Conservation (phyloP, 495 filamentous ascomycete genomes). For the Aspergillus mulundensis region DNA sequence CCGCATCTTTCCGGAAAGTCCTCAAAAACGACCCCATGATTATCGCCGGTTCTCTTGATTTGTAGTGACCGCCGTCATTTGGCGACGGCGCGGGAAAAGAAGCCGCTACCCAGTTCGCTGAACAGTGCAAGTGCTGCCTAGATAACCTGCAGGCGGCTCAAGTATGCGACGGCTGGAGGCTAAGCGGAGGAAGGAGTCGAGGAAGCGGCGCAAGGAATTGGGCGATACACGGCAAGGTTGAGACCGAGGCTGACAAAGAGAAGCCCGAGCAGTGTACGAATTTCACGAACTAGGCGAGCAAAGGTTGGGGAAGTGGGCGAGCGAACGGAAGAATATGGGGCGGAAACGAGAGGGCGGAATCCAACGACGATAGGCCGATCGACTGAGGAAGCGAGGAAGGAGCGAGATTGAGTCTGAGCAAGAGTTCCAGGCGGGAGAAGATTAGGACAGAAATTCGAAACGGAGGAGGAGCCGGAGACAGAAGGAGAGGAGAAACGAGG, state of each 20-base stretch:
- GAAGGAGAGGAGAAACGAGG: constrained; percentile 4
- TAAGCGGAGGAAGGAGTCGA: not conserved
- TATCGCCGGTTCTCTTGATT: constrained; percentile 23
- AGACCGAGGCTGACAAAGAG: constrained; percentile 12
- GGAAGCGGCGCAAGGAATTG: constrained; percentile 1
- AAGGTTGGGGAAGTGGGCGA: constrained; percentile 7
- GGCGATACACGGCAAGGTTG: not conserved
- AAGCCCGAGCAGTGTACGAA: constrained; percentile 1
- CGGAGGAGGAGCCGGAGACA: not conserved
- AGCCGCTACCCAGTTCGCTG: constrained; percentile 16
- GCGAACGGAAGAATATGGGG: constrained; percentile 22
- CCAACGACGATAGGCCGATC: constrained; percentile 17
- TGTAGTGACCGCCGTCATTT: constrained; percentile 34
- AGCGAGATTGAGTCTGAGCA: constrained; percentile 3
- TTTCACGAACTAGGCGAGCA: constrained; percentile 5
- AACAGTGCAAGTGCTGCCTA: constrained; percentile 8
- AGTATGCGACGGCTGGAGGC: constrained; percentile 13
- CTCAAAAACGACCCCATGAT: constrained; percentile 45
- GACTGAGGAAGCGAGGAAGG: not conserved
- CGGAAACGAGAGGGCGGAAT: constrained; percentile 26
- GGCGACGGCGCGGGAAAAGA: constrained; percentile 19
- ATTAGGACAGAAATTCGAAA: not conserved
- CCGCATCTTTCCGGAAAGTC: constrained; percentile 40
- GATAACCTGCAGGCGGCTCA: constrained; percentile 9
- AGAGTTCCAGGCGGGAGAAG: not conserved